Conservation (phyloP, 345 rosid genomes). For the Corchorus olitorius region DNA sequence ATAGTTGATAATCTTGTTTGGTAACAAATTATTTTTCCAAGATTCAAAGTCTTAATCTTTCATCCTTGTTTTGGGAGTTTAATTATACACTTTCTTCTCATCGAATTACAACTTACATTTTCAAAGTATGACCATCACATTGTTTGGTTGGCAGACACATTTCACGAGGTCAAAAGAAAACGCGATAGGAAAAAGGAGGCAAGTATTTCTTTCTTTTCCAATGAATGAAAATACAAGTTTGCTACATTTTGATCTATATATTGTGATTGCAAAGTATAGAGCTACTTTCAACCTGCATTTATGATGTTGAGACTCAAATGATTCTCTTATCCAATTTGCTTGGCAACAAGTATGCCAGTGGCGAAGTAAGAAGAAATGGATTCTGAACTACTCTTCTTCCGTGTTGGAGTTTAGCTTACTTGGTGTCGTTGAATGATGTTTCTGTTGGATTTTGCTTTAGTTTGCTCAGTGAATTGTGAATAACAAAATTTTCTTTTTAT, state of each 20-base stretch:
- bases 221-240: background rate
- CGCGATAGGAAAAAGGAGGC: slow-evolving; percentile 73
- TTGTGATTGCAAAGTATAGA: too few relatives aligned
- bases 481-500: background rate
- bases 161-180: slow-evolving; percentile 84
- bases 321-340: background rate
- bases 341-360: background rate
- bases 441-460: background rate
- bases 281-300: background rate
- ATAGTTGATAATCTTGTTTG: background rate
- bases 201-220: slow-evolving; percentile 25
- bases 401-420: too few relatives aligned
- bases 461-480: background rate
- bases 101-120: slow-evolving; percentile 2
- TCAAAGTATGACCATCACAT: background rate
- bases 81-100: background rate
- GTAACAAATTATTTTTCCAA: background rate
- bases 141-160: slow-evolving; percentile 65
- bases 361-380: background rate
- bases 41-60: background rate
- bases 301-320: background rate
- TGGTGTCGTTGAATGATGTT: too few relatives aligned
- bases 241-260: background rate
- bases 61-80: background rate
- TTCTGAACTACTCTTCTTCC: background rate